Conservation (phyloP, 768 basidiomycete genomes). For the Suillus clintonianus region DNA sequence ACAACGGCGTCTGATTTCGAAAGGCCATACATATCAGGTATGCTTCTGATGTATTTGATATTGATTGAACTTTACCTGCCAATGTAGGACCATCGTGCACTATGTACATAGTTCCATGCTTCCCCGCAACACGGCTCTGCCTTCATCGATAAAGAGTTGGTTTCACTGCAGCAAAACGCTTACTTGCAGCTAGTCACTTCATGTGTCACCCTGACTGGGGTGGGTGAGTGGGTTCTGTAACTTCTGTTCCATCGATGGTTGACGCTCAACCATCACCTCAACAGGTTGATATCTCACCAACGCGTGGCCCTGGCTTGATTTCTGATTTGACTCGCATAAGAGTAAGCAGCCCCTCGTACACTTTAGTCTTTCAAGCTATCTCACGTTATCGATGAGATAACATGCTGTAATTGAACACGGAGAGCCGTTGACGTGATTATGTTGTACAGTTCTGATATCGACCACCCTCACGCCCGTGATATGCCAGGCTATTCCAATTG, state of each 20-base stretch:
- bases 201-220: background rate
- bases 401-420: slow-evolving; percentile 14
- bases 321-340: background rate
- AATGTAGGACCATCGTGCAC: background rate
- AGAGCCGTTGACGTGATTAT: background rate
- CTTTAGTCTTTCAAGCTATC: slow-evolving; percentile 9
- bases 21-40: background rate
- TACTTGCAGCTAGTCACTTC: background rate
- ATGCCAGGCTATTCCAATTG: slow-evolving; percentile 12
- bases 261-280: background rate
- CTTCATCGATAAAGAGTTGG: background rate
- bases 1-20: background rate
- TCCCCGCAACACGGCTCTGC: background rate
- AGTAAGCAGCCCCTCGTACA: background rate
- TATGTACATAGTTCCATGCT: background rate
- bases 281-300: background rate
- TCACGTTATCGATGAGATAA: slow-evolving; percentile 21
- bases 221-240: background rate
- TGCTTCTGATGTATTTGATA: background rate
- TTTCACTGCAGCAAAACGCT: background rate
- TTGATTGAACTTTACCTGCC: background rate
- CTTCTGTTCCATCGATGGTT: no score
- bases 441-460: background rate
- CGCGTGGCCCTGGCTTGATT: background rate
- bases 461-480: background rate